Evolutionary conservation across 202 grass and related monocot genomes (phyloP).

Genomic region (Zoysia matrella): DNA sequence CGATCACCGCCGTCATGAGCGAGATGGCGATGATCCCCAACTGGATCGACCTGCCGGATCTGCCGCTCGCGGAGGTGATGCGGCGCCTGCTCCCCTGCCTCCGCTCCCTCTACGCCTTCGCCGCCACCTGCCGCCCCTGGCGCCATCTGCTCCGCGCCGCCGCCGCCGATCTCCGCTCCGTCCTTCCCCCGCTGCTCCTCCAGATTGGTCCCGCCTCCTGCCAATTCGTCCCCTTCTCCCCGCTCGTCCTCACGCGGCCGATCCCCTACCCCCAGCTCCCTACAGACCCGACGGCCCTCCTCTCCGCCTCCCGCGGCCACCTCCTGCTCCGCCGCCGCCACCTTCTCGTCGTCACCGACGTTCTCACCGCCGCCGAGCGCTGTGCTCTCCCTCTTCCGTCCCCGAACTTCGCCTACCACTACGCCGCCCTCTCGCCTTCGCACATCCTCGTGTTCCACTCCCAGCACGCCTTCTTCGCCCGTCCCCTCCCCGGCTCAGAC

Average conservation of each 20-base stretch:
- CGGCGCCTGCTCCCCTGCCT: slow-evolving; percentile 51
- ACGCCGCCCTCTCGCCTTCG: slow-evolving; percentile 47
- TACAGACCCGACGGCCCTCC: not conserved
- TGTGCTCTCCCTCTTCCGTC: slow-evolving; percentile 37
- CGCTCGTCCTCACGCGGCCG: not conserved
- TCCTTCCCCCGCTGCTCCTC: slow-evolving; percentile 39
- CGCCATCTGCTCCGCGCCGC: slow-evolving; percentile 23
- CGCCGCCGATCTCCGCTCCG: slow-evolving; percentile 27
- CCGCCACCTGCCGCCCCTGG: slow-evolving; percentile 43
- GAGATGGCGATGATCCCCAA: slow-evolving; percentile 34
- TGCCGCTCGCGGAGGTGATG: slow-evolving; percentile 52
- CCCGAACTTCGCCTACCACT: slow-evolving; percentile 42
- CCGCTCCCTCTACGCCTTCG: slow-evolving; percentile 45
- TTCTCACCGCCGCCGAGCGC: slow-evolving; percentile 36
- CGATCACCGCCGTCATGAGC: not conserved
- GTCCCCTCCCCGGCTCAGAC: slow-evolving; percentile 13
- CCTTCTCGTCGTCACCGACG: slow-evolving; percentile 30
- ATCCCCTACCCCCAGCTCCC: slow-evolving; percentile 3
- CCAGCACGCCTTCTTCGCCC: slow-evolving; percentile 53
- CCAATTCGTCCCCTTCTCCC: slow-evolving; percentile 1
- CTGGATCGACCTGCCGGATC: slow-evolving; percentile 40
- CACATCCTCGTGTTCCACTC: slow-evolving; percentile 59
- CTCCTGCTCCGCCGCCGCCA: slow-evolving; percentile 33
- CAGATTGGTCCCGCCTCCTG: not conserved
- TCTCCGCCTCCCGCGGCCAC: slow-evolving; percentile 38